These are phyloP conservation scores for Cryphonectria naterciae DNA, from an alignment of 2,329 filamentous ascomycete genomes.

Conservation along the genomic window DNA sequence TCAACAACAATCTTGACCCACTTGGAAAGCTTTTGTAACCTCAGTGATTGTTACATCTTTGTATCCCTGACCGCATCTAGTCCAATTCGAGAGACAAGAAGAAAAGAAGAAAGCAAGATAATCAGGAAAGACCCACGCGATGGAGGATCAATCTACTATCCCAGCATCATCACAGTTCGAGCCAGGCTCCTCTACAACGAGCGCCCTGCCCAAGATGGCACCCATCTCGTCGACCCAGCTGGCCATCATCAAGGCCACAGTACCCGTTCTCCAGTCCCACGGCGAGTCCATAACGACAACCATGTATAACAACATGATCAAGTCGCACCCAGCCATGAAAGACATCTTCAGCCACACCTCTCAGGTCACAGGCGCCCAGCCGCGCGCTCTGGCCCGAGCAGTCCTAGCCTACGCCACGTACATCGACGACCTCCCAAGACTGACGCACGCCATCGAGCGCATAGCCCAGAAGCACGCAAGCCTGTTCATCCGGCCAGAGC, in stretches of 20 bases:
- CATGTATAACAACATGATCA: slow-evolving; percentile 74
- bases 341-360: slow-evolving; percentile 74
- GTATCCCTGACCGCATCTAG: neutral
- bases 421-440: slow-evolving; percentile 69
- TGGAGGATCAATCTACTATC: slow-evolving; percentile 15
- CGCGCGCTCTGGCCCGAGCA: slow-evolving; percentile 68
- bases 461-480: slow-evolving; percentile 79
- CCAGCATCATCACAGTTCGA: slow-evolving; percentile 16
- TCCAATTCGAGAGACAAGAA: neutral
- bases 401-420: slow-evolving; percentile 74
- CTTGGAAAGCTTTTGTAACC: neutral
- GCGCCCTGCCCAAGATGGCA: slow-evolving; percentile 24
- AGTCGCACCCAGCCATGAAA: slow-evolving; percentile 65
- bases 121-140: neutral
- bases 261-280: slow-evolving; percentile 70
- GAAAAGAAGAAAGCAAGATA: neutral
- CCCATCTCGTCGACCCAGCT: slow-evolving; percentile 66
- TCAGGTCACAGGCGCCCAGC: slow-evolving; percentile 70
- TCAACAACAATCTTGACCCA: neutral
- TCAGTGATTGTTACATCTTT: neutral
- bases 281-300: slow-evolving; percentile 70
- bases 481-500: slow-evolving; percentile 68
- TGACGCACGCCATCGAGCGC: slow-evolving; percentile 62
- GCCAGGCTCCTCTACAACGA: slow-evolving; percentile 4
- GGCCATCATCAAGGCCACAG: slow-evolving; percentile 75